Evolutionary conservation across 257 asterid genomes (phyloP).

Genomic region (Linderniella brevidens): DNA sequence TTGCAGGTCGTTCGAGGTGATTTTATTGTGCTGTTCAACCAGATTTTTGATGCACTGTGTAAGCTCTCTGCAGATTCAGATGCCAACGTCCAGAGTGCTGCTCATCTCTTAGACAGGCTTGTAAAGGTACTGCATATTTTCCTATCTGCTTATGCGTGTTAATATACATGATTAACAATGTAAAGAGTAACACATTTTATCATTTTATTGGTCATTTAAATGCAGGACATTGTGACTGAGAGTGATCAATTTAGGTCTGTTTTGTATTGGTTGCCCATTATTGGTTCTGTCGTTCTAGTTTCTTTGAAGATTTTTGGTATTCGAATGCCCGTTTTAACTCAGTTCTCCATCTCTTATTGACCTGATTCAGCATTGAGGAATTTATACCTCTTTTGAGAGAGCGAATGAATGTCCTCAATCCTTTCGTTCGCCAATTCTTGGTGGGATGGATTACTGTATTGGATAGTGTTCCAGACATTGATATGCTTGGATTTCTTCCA

Average conservation of each 20-base stretch:
- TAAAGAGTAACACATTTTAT: conserved; percentile 7
- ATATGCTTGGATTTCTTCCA: conserved; percentile 99
- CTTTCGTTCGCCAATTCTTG: conserved; percentile 94
- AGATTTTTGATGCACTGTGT: conserved; percentile 86
- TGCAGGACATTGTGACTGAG: conserved; percentile 97
- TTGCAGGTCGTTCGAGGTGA: conserved; percentile 98
- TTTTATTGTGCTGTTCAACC: conserved; percentile 91
- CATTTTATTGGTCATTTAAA: conserved; percentile 11
- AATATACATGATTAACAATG: conserved; percentile 1
- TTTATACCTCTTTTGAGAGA: conserved; percentile 93
- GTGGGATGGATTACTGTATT: conserved; percentile 99
- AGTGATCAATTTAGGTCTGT: conserved; percentile 97
- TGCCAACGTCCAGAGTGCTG: conserved; percentile 99
- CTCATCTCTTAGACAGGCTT: conserved; percentile 97
- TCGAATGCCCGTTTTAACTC: too few relatives aligned
- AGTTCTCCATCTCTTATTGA: conserved; percentile 1
- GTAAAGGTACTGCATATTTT: conserved; percentile 44
- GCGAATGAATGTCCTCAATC: conserved; percentile 92
- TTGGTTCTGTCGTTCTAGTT: not conserved
- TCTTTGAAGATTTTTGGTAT: not conserved
- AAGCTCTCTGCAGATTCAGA: conserved; percentile 98
- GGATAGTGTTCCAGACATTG: conserved; percentile 98
- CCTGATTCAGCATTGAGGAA: conserved; percentile 80
- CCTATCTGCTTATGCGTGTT: conserved; percentile 4
- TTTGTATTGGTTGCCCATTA: not conserved